Evolutionary conservation across 768 basidiomycete genomes (phyloP), one percentile per base, ranked within the genome.

Genomic region (Trametes elegans): DNA sequence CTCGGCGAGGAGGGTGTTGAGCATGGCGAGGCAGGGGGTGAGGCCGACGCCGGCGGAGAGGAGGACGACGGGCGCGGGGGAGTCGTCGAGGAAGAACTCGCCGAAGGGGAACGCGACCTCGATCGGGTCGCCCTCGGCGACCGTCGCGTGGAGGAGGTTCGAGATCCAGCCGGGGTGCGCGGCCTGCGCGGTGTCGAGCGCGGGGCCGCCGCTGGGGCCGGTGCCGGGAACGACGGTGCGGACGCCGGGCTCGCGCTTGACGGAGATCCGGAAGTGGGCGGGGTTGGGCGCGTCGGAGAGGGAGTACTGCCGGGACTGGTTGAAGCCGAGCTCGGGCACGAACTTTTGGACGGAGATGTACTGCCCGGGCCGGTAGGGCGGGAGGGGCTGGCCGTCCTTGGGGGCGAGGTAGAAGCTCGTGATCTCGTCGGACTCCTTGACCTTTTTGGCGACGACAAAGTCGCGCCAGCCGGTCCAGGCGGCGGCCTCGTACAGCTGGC

Each of bases 11-110:
- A 61, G 50, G 18, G 62, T 58, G 59, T 65, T 63, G n/a, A 66
- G 61, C 60, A 66, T 66, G 16, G 64, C 53, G 19, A 58, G 49
- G 41, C 62, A 55, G 21, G 62, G 62, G n/a, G 64, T 66, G 36
- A 61, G 42, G 52, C 64, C 64, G 39, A 66, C 64, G 35, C 64
- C 64, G 3, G 64, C 64, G 21, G 62, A 62, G 61, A 66, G 23
- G 44, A 66, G 61, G 29, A 66, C 64, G 44, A 62, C 57, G 57
- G 64, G 62, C 27, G 64, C 35, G 29, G 43, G 9, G 32, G 58
- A 48, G 36, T 47, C 48, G 49, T 62, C 64, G 41, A 66, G 62
- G 62, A 62, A 63, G 59, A 66, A 66, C 54, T 66, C 62, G 55
- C 64, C 64, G 53, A 54, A 66, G 2, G 64, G 64, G 45, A 49